Base-by-base conservation (phyloP, 2,329 filamentous ascomycete genomes). In the Calycina marina region DNA sequence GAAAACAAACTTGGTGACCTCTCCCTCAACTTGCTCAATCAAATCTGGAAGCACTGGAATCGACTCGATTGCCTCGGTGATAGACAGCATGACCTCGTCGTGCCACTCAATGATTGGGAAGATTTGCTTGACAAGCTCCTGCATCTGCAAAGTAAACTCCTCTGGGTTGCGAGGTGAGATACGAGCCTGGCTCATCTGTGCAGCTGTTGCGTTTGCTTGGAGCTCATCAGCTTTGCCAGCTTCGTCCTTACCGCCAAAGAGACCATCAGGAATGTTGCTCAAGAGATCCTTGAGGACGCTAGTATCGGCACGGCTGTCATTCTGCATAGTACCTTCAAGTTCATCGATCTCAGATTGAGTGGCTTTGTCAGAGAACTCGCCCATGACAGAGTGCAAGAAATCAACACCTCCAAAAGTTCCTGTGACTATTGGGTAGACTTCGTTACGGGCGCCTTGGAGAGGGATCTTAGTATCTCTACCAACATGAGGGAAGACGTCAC, bases 391-490 rank as follows among this genome's bases (percentile, higher is more conserved):
- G 60, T 93, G 84, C 39, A 93, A 62, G 59, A 94, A 94, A 50
- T 94, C 88, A 10, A 93, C 86, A 41, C 86, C 86, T 40, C 86
- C 86, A 56, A 94, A 94, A 5, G 86, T 94, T 38, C 88, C 86
- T 1, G 86, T 94, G 27, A 93, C 69, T 39, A 88, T 61, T 5
- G 86, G 86, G 47, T 80, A 93, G 39, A 93, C 81, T 4, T 65
- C 50, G 18, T 63, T 52, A 14, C 65, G 64, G 36, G 70, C 77
- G 27, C 80, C 84, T 18, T 67, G 62, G 16, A 94, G 65, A 28
- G 71, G 62, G 16, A 93, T 61, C 49, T 63, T 61, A n/a, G 84
- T 84, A 46, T 70, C 60, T 36, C 73, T 67, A 20, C 88, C 88
- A 34, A 90, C 82, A 49, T 93, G 85, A 15, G 88, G 83, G 55